A percentile compares a stretch with the other conserved stretches of the same genome.
These are phyloP conservation scores for Ramalina intermedia DNA, from an alignment of 495 filamentous ascomycete genomes.

Conservation along the genomic window DNA sequence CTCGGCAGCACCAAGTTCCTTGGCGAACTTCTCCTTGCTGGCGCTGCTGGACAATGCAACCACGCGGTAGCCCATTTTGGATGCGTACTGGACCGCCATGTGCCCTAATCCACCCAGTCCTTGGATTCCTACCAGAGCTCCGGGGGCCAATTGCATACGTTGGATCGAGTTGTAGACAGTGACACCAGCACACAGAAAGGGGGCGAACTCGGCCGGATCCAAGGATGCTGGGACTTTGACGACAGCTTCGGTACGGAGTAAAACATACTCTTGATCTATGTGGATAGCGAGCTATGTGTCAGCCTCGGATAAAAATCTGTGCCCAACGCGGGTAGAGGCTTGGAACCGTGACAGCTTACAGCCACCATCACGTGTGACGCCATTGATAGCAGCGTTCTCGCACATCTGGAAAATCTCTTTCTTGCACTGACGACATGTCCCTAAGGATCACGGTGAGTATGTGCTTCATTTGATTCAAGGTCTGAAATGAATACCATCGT, in stretches of 20 bases:
- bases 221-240: slow-evolving; percentile 40
- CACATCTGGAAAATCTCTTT: slow-evolving; percentile 31
- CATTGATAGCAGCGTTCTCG: slow-evolving; percentile 35
- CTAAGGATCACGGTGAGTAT: slow-evolving; percentile 1
- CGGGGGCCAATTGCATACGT: slow-evolving; percentile 36
- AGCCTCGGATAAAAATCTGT: not conserved
- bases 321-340: slow-evolving; percentile 8
- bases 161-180: slow-evolving; percentile 57
- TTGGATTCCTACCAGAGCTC: slow-evolving; percentile 44
- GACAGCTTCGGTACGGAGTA: slow-evolving; percentile 43
- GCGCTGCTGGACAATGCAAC: slow-evolving; percentile 41
- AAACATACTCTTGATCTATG: slow-evolving; percentile 45
- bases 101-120: slow-evolving; percentile 54
- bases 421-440: slow-evolving; percentile 26
- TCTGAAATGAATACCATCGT: slow-evolving; percentile 20
- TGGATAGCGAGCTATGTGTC: not conserved
- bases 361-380: slow-evolving; percentile 33
- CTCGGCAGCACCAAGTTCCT: slow-evolving; percentile 44
- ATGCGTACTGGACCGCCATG: slow-evolving; percentile 49
- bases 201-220: slow-evolving; percentile 42
- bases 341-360: slow-evolving; percentile 23
- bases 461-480: not conserved
- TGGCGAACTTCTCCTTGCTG: slow-evolving; percentile 43
- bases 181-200: slow-evolving; percentile 54
- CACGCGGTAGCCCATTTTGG: slow-evolving; percentile 47